phyloP scores from a whole-genome alignment of 2,329 filamentous ascomycete genomes.

The Zymoseptoria pseudotritici region DNA sequence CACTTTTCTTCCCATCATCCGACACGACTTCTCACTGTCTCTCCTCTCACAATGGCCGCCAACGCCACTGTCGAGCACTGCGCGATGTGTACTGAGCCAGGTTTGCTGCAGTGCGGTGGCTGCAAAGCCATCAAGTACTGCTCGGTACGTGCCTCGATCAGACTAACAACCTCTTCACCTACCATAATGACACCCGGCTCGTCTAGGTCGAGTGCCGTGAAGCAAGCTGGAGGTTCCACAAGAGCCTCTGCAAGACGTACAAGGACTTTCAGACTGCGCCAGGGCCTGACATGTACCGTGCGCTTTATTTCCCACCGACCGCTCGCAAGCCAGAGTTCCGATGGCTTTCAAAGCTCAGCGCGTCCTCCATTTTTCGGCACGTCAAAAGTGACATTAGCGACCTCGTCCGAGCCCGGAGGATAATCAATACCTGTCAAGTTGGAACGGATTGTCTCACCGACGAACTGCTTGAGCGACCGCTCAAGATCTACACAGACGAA shows the following conservation, averaged over 20 bases:
- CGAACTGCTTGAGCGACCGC: too few species aligned
- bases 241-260: slow-evolving; percentile 3
- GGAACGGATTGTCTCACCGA: too few species aligned
- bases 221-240: slow-evolving; percentile 3
- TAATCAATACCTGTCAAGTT: too few species aligned
- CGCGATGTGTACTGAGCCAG: slow-evolving; percentile 1
- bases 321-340: slow-evolving; percentile 1
- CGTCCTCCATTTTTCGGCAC: background rate
- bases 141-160: background rate
- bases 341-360: background rate
- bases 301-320: background rate
- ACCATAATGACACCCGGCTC: too few species aligned
- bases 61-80: slow-evolving; percentile 1
- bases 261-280: background rate
- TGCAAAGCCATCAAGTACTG: slow-evolving; percentile 6
- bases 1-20: too few species aligned
- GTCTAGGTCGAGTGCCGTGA: slow-evolving; percentile 4
- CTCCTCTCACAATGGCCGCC: too few species aligned
- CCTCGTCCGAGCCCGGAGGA: too few species aligned
- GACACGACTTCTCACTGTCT: too few species aligned
- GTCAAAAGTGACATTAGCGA: too few species aligned
- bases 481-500: too few species aligned
- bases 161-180: too few species aligned
- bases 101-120: background rate
- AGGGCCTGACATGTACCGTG: background rate